Evolutionary conservation across 768 basidiomycete species (phyloP), one percentile per base, ranked within the genome.

Genomic region (Psilocybe subaeruginosa): DNA sequence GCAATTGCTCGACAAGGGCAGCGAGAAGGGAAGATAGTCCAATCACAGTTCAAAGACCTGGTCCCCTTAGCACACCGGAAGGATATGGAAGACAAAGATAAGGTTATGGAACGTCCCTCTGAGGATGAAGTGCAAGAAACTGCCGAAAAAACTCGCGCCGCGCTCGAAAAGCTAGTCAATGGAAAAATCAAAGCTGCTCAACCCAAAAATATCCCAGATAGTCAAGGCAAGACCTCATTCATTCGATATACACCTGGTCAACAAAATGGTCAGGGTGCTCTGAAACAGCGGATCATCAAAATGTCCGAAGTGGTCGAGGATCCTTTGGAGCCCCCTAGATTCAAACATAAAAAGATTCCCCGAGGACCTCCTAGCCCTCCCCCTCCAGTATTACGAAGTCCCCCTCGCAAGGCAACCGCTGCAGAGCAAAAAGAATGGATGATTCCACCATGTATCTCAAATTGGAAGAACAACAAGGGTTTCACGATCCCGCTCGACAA

Each of bases 391-490:
- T 78, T 99, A 39, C 88, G 96, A 41, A 95, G 92, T 80, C 97
- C 97, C 9, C 97, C 97, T 5, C 83, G 97, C 57, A 96, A 97
- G 70, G 96, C 95, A 3, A 97, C 97, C 0, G 92, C 93, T 7
- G 92, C 94, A 58, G 97, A 99, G 72, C 97, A 98, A 78, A 99
- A 99, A 78, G 97, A 99, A 70, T 99, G 97, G 97, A 97, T 98
- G 95, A 98, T 99, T 59, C 97, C 97, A 16, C 97, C 97, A 16
- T 99, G 97, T 74, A 98, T 99, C 62, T 97, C 94, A 29, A 99
- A 99, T 77, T 99, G 97, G 97, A 99, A 99, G 81, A 99, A 99
- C 81, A 98, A 99, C 87, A 99, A 99, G 78, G 97, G 97, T 84
- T 99, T 96, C 74, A 99, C 97, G 1, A 98, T 99, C 69, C 97